Percentiles rank a stretch among this genome's conserved stretches.
Evolutionary conservation across 2,329 filamentous ascomycete species (phyloP).

Genomic region (Fusarium protoensiforme): DNA sequence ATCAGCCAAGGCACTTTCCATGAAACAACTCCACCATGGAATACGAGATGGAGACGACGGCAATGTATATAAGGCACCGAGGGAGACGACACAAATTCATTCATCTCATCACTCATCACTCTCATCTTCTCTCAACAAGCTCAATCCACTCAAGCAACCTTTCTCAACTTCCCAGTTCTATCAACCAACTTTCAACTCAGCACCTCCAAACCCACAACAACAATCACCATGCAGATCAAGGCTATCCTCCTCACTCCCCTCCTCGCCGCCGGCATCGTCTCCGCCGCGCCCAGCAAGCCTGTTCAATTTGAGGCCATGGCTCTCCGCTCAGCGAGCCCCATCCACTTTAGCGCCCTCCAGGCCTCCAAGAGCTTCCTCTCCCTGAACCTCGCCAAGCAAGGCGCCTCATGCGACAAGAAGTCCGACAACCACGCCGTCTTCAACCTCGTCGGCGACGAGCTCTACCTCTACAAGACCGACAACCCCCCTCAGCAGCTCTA

Average conservation of each 20-base stretch:
- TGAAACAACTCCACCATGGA: background rate
- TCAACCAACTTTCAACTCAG: background rate
- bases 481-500: constrained; percentile 60
- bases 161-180: background rate
- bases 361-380: constrained; percentile 58
- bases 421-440: constrained; percentile 59
- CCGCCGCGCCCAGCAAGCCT: constrained; percentile 34
- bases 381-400: constrained; percentile 54
- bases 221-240: constrained; percentile 35
- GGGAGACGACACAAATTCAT: background rate
- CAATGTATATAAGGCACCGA: background rate
- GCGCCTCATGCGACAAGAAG: constrained; percentile 59
- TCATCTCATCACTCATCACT: background rate
- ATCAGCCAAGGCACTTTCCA: background rate
- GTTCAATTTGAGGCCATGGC: constrained; percentile 60
- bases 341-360: constrained; percentile 59
- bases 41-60: background rate
- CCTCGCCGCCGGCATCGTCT: constrained; percentile 33
- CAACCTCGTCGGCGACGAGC: constrained; percentile 54
- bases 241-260: constrained; percentile 22
- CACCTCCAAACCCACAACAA: background rate
- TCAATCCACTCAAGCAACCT: background rate
- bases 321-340: constrained; percentile 58
- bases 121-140: background rate
- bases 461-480: constrained; percentile 58